Conservation (phyloP, 306 rosid species). For the Casuarina cunninghamiana region DNA sequence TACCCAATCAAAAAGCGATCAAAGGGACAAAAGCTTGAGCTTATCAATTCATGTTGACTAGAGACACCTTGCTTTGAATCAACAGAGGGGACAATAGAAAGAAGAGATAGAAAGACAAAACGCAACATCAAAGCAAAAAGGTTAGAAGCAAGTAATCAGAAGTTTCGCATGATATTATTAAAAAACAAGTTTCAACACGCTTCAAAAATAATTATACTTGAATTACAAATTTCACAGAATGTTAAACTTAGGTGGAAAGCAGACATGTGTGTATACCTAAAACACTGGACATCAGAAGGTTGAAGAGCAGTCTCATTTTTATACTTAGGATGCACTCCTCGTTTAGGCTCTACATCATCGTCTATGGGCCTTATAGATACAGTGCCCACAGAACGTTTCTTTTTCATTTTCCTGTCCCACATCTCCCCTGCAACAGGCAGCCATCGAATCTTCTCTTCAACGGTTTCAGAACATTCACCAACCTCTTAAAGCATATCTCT, state of each 20-base stretch:
- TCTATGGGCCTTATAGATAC: constrained; percentile 57
- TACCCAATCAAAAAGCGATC: too few relatives aligned
- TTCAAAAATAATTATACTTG: too few relatives aligned
- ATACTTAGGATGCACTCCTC: constrained; percentile 57
- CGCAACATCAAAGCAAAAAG: too few relatives aligned
- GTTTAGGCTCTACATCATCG: constrained; percentile 67
- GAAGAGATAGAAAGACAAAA: too few relatives aligned
- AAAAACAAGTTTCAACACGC: too few relatives aligned
- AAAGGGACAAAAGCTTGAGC: too few relatives aligned
- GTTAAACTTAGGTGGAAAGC: background rate
- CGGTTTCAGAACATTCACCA: constrained; percentile 61
- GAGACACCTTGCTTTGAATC: too few relatives aligned
- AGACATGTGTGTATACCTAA: constrained; percentile 51
- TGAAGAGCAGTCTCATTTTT: constrained; percentile 53
- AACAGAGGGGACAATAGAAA: too few relatives aligned
- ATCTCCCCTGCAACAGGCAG: constrained; percentile 73
- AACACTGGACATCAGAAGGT: constrained; percentile 60
- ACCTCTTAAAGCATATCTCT: constrained; percentile 57
- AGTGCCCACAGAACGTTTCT: constrained; percentile 69
- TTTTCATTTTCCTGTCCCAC: constrained; percentile 75
- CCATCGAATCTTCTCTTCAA: constrained; percentile 72
- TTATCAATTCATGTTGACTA: too few relatives aligned
- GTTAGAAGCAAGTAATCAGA: too few relatives aligned
- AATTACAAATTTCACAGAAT: too few relatives aligned
- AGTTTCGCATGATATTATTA: too few relatives aligned